phyloP scores from a whole-genome alignment of 305 asterid species.

The Fraxinus baroniana region DNA sequence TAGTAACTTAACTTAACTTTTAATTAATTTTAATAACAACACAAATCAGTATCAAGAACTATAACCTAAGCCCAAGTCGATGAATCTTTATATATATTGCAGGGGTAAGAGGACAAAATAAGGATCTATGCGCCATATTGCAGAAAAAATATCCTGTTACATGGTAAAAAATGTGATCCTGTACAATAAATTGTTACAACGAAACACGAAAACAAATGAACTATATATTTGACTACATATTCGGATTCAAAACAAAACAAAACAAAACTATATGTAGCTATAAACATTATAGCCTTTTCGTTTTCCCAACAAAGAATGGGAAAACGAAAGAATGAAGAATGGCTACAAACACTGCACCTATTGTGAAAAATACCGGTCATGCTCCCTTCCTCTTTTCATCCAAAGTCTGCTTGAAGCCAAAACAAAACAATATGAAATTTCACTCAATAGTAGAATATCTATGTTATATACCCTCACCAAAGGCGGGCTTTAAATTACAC shows the following conservation, averaged over 20 bases:
- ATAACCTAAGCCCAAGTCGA: not conserved
- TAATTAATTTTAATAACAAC: too few species aligned
- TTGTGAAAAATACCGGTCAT: conserved; percentile 28
- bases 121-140: not conserved
- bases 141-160: conserved; percentile 4
- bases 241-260: not conserved
- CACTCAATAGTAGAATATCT: not conserved
- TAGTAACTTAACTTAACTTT: too few species aligned
- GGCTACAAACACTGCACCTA: too few species aligned
- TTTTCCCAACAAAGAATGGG: too few species aligned
- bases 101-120: too few species aligned
- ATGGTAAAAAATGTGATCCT: conserved; percentile 20
- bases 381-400: conserved; percentile 80
- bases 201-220: conserved; percentile 15
- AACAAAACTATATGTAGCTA: conserved; percentile 4
- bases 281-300: too few species aligned
- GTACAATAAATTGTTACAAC: conserved; percentile 34
- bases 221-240: conserved; percentile 26
- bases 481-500: not conserved
- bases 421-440: not conserved
- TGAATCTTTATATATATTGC: too few species aligned
- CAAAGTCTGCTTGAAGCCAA: conserved; percentile 55
- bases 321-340: too few species aligned
- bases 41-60: too few species aligned
- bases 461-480: not conserved